Conservation (phyloP, 148 eudicot genomes). For the Polygonum aviculare region DNA sequence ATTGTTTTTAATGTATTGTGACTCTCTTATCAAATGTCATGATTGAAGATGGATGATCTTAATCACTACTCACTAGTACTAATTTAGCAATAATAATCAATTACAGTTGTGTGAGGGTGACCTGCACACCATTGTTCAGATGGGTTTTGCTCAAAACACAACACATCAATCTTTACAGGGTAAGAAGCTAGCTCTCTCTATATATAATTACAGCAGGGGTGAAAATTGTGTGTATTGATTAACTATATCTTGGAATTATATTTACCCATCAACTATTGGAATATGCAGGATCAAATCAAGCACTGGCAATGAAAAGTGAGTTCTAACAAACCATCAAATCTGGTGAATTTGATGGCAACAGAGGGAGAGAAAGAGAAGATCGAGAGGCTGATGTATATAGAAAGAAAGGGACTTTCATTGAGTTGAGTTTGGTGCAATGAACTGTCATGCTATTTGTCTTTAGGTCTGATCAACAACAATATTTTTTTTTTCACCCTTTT, state of each 20-base stretch:
- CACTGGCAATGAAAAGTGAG: conserved; percentile 3
- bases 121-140: conserved; percentile 73
- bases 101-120: conserved; percentile 59
- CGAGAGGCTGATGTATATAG: conserved; percentile 5
- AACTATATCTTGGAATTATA: neutral
- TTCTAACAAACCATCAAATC: conserved; percentile 4
- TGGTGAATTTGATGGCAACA: neutral
- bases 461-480: neutral
- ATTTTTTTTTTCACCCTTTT: neutral
- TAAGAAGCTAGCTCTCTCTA: neutral
- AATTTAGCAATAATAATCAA: conserved; percentile 12
- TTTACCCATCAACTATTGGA: neutral
- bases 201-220: neutral
- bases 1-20: too few species aligned
- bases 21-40: too few species aligned
- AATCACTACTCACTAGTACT: neutral
- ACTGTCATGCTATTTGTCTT: conserved; percentile 4
- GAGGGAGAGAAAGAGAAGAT: neutral
- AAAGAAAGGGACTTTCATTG: neutral
- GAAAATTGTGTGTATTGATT: neutral
- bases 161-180: neutral
- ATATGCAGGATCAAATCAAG: conserved; percentile 3
- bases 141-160: conserved; percentile 33
- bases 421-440: conserved; percentile 8
- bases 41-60: too few species aligned